These are phyloP conservation scores for Alternaria ethzedia DNA, from an alignment of 2,329 filamentous ascomycete species.

Conservation along the genomic window DNA sequence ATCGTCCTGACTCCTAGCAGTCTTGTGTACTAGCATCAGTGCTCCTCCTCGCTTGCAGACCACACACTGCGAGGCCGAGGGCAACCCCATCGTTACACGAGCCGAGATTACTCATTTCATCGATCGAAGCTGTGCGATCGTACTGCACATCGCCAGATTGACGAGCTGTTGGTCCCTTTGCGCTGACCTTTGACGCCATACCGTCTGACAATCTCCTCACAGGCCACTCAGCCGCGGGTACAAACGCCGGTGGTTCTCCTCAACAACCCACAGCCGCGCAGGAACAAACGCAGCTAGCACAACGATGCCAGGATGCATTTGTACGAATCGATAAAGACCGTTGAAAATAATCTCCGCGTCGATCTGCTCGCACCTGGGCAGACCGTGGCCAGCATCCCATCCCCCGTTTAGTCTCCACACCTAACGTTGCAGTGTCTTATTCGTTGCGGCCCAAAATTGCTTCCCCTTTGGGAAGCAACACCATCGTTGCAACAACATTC, in stretches of 20 bases:
- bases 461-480: constrained; percentile 1
- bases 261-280: constrained; percentile 5
- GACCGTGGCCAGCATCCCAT: not conserved
- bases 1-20: constrained; percentile 1
- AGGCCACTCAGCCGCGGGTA: not conserved
- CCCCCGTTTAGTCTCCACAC: constrained; percentile 3
- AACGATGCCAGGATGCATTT: not conserved
- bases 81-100: not conserved
- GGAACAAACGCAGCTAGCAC: constrained; percentile 1
- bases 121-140: constrained; percentile 1
- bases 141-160: not conserved
- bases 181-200: not conserved
- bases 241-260: not conserved
- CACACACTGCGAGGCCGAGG: not conserved
- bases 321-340: constrained; percentile 9
- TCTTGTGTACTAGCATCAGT: not conserved
- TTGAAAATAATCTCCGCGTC: constrained; percentile 20
- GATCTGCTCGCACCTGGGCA: constrained; percentile 7
- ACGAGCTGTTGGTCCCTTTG: not conserved
- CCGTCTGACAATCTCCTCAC: not conserved
- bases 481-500: constrained; percentile 6
- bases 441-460: constrained; percentile 2
- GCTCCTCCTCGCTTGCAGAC: not conserved
- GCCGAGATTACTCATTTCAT: constrained; percentile 3
- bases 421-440: constrained; percentile 8